These are phyloP conservation scores for Cladorrhinum samala DNA, from an alignment of 495 filamentous ascomycete species.

Conservation along the genomic window DNA sequence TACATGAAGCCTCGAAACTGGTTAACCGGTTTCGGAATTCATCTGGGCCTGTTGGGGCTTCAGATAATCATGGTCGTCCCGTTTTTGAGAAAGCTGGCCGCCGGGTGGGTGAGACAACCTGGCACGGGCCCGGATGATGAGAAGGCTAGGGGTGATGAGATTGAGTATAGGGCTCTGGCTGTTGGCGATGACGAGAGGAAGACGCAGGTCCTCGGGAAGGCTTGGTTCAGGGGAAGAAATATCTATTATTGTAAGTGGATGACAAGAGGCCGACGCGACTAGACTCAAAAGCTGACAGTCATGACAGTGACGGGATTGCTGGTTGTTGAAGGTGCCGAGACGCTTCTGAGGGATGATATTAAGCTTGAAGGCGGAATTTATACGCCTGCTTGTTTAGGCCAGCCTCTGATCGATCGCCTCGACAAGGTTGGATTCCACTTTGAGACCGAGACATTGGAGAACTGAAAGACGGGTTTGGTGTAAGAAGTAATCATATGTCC, in stretches of 20 bases:
- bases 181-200: conserved; percentile 46
- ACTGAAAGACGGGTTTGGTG: background rate
- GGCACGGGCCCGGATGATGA: conserved; percentile 62
- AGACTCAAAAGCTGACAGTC: conserved; percentile 19
- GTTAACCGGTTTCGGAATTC: conserved; percentile 51
- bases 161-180: conserved; percentile 63
- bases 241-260: conserved; percentile 54
- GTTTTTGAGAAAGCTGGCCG: conserved; percentile 28
- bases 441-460: conserved; percentile 42
- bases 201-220: conserved; percentile 52
- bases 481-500: background rate
- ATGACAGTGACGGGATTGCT: conserved; percentile 58
- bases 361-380: conserved; percentile 57
- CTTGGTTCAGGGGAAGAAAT: conserved; percentile 54
- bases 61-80: conserved; percentile 45
- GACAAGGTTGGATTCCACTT: conserved; percentile 57
- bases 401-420: conserved; percentile 66
- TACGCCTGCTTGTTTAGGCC: conserved; percentile 78
- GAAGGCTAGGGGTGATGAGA: conserved; percentile 45
- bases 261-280: background rate
- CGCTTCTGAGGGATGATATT: conserved; percentile 58
- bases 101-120: conserved; percentile 50
- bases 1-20: conserved; percentile 57
- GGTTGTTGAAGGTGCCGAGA: conserved; percentile 63
- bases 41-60: conserved; percentile 49